A percentile compares a stretch with the other conserved stretches of the same genome.
phyloP scores from a whole-genome alignment of 306 rosid genomes.

The Delonix regia region DNA sequence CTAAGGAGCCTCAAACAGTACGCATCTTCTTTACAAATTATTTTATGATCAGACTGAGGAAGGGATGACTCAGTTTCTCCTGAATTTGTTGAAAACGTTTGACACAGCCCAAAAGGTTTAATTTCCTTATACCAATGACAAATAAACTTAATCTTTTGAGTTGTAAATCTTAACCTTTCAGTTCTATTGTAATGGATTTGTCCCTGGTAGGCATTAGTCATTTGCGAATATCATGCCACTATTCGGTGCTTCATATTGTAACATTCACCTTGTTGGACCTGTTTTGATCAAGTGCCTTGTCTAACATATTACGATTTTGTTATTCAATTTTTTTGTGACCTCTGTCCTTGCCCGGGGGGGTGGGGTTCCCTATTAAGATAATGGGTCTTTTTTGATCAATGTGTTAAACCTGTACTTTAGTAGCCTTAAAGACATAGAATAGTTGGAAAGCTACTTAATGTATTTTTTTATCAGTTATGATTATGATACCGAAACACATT shows the following conservation, averaged over 20 bases:
- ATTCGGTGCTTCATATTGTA: not conserved
- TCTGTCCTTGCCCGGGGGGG: not conserved
- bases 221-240: not conserved
- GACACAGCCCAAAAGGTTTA: conserved; percentile 89
- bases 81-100: conserved; percentile 74
- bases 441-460: conserved; percentile 18
- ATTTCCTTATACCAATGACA: conserved; percentile 25
- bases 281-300: not conserved
- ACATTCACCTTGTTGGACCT: not conserved
- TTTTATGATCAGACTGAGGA: conserved; percentile 97
- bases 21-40: conserved; percentile 89
- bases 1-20: conserved; percentile 86
- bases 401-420: not conserved
- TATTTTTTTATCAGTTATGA: not conserved
- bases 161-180: not conserved
- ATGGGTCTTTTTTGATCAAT: not conserved
- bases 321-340: not conserved
- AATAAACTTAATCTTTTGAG: not conserved
- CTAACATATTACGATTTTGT: not conserved
- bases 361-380: not conserved
- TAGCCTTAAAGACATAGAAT: conserved; percentile 7
- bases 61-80: conserved; percentile 89
- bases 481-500: conserved; percentile 1
- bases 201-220: not conserved
- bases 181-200: not conserved